phyloP scores from a whole-genome alignment of 2,329 filamentous ascomycete genomes.

The Colletotrichum truncatum region DNA sequence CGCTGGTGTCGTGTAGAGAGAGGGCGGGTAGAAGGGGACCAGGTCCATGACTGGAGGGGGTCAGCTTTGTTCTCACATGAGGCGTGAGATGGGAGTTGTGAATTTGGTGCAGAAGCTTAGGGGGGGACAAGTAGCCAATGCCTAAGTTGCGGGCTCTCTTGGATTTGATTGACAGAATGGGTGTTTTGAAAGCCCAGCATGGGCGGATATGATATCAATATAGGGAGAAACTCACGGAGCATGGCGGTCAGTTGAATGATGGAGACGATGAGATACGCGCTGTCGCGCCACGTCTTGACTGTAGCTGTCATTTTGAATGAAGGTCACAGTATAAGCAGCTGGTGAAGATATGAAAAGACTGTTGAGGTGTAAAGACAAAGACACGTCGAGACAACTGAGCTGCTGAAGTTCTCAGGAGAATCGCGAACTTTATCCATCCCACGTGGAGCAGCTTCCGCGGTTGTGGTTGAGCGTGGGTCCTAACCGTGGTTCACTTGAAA shows the following conservation, averaged over 20 bases:
- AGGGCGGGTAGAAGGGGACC: constrained; percentile 59
- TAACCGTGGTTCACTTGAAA: too few relatives aligned
- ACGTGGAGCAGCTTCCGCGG: neutral
- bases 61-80: neutral
- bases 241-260: constrained; percentile 38
- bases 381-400: too few relatives aligned
- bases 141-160: too few relatives aligned
- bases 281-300: constrained; percentile 38
- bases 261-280: constrained; percentile 46
- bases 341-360: neutral
- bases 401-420: neutral
- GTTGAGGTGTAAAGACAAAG: neutral
- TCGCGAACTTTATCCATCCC: neutral
- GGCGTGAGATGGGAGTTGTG: neutral
- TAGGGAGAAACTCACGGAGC: constrained; percentile 24
- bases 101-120: neutral
- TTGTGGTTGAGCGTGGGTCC: too few relatives aligned
- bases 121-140: too few relatives aligned
- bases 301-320: constrained; percentile 9
- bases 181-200: neutral
- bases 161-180: neutral
- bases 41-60: constrained; percentile 59
- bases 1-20: constrained; percentile 50
- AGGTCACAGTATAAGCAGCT: too few relatives aligned
- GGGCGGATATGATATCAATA: neutral